These are phyloP conservation scores for Ophiostoma triangulosporum DNA, from an alignment of 2,329 filamentous ascomycete genomes.

Conservation along the genomic window DNA sequence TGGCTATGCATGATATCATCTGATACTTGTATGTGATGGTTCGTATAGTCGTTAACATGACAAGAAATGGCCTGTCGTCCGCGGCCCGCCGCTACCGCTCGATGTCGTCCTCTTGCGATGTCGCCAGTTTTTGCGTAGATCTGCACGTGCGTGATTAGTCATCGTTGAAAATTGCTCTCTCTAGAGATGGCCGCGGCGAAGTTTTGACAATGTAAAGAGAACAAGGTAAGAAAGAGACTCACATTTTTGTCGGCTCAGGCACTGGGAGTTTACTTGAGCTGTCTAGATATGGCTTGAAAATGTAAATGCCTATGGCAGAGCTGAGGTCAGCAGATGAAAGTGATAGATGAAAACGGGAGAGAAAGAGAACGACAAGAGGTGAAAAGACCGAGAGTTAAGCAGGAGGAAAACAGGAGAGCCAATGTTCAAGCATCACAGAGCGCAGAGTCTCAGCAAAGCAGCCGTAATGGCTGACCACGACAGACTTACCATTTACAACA, in stretches of 20 bases:
- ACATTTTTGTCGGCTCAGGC: background rate
- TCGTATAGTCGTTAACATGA: background rate
- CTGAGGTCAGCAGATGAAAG: too few species aligned
- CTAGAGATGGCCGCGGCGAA: too few species aligned
- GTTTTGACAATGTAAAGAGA: background rate
- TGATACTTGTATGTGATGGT: background rate
- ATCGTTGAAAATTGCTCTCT: background rate
- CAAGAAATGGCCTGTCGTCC: background rate
- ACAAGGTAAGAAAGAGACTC: background rate
- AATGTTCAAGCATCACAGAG: too few species aligned
- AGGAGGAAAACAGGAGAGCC: background rate
- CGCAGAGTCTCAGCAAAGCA: too few species aligned
- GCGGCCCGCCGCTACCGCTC: background rate
- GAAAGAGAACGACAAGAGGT: background rate
- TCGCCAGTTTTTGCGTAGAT: background rate
- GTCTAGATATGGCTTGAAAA: slow-evolving; percentile 12
- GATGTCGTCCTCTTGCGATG: background rate
- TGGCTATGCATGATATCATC: background rate
- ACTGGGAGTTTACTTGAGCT: background rate
- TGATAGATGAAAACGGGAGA: background rate
- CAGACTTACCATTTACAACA: slow-evolving; percentile 20
- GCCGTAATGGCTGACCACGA: too few species aligned
- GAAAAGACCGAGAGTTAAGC: background rate
- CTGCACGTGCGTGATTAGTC: slow-evolving; percentile 2
- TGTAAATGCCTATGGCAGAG: slow-evolving; percentile 9